These are phyloP conservation scores for Triadica sebifera DNA, from an alignment of 345 rosid genomes.

Conservation along the genomic window DNA sequence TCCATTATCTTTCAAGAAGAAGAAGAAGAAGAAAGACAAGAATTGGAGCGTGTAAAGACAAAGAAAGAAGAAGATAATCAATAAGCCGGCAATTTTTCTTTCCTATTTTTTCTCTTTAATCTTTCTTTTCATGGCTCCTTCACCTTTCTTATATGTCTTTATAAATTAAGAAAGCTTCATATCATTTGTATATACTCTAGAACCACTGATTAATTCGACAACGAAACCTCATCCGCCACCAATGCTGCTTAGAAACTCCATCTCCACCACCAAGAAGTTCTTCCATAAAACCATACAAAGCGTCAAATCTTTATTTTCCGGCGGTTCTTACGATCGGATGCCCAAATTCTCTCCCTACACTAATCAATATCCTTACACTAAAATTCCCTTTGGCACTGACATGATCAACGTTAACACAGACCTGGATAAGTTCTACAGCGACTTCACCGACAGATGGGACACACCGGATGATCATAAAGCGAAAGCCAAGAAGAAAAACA, in stretches of 20 bases:
- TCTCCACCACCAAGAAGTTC: constrained; percentile 58
- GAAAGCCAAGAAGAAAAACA: constrained; percentile 20
- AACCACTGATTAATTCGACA: too few relatives aligned
- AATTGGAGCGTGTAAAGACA: constrained; percentile 36
- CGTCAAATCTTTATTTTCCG: constrained; percentile 56
- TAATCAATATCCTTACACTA: not conserved
- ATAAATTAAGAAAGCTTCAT: constrained; percentile 16
- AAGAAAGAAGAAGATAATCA: constrained; percentile 2
- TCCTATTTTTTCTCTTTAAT: not conserved
- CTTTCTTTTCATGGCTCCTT: too few relatives aligned
- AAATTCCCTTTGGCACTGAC: not conserved
- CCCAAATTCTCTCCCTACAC: constrained; percentile 44
- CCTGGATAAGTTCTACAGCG: constrained; percentile 36
- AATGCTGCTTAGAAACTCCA: constrained; percentile 61
- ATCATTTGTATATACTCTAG: too few relatives aligned
- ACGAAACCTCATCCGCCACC: too few relatives aligned
- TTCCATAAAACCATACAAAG: constrained; percentile 49
- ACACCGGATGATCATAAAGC: not conserved
- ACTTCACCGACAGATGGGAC: constrained; percentile 39
- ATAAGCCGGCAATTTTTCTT: not conserved
- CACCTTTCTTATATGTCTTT: not conserved
- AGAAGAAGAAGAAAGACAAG: constrained; percentile 2
- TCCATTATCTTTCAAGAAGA: constrained; percentile 3
- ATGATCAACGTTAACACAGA: constrained; percentile 22
- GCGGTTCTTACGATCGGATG: constrained; percentile 46